phyloP scores from a whole-genome alignment of 257 asterid genomes.

The Cynanchum wilfordii region DNA sequence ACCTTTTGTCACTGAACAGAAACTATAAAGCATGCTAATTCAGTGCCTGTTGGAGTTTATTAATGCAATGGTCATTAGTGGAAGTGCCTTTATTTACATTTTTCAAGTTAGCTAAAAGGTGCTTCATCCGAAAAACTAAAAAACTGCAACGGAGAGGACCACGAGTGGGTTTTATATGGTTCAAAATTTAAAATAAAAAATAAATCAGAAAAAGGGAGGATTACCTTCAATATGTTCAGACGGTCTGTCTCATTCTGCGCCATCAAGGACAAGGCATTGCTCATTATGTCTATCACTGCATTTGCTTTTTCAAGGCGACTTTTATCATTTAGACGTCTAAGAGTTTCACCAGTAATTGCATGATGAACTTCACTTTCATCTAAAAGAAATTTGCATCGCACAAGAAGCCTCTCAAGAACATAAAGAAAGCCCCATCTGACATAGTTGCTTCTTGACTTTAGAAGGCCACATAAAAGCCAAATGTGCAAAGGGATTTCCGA shows the following conservation, averaged over 20 bases:
- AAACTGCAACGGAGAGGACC: background rate
- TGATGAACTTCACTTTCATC: slow-evolving; percentile 91
- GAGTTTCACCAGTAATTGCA: slow-evolving; percentile 48
- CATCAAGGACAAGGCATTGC: slow-evolving; percentile 87
- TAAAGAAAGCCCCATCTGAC: slow-evolving; percentile 83
- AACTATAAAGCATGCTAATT: background rate
- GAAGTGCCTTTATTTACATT: background rate
- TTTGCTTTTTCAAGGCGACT: slow-evolving; percentile 92
- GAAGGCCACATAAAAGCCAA: slow-evolving; percentile 97
- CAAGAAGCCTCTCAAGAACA: slow-evolving; percentile 93
- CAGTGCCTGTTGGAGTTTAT: background rate
- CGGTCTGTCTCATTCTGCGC: slow-evolving; percentile 96
- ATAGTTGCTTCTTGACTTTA: slow-evolving; percentile 66
- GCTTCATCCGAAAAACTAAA: background rate
- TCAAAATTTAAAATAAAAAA: background rate
- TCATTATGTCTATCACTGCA: slow-evolving; percentile 90
- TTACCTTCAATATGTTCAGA: slow-evolving; percentile 90
- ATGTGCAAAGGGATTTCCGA: slow-evolving; percentile 75
- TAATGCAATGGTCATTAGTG: background rate
- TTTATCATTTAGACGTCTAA: slow-evolving; percentile 37
- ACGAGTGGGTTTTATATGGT: background rate
- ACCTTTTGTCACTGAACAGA: too few species aligned
- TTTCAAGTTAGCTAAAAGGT: background rate
- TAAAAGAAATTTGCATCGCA: slow-evolving; percentile 89
- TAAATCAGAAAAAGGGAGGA: background rate